Base-by-base conservation (phyloP, 441 rosid species). In the Corymbia citriodora region DNA sequence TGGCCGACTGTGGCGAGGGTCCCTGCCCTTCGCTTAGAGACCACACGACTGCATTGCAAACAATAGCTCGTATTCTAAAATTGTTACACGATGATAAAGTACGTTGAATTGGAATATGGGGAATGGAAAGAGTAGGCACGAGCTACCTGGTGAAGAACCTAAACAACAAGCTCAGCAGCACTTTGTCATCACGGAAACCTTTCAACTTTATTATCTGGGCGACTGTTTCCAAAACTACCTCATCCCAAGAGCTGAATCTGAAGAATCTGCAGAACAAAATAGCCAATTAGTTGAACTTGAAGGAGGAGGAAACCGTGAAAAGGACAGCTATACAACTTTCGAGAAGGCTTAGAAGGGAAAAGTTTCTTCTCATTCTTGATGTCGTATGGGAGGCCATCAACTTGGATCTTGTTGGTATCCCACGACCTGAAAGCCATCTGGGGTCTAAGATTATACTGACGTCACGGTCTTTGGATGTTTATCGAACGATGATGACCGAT, bases 311-410 rank as follows among this genome's bases (percentile, higher is more conserved):
- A 87, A 86, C 53, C 27, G 54, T 81, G 57, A 89, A 92, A 48
- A 90, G 88, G n/a, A 85, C 92, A 82, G 94, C 93, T 9, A 90
- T 55, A 70, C 74, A 90, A 49, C 89, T 94, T 48, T 65, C 82
- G 68, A 45, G 72, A 89, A 91, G 90, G 89, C 93, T 94, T 50
- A 36, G 91, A 89, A 87, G 86, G 90, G 88, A 89, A 87, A 79
- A 81, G 88, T 92, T 94, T 91, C 94, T 94, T 57, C 94, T 94
- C 87, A 92, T 93, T 89, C 91, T 94, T 27, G 95, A 94, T 91
- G 96, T 92, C 90, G 94, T 94, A 9, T 95, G 95, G 95, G 92
- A 93, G 90, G 74, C 88, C 82, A 90, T 93, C 87, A 91, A 94
- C 61, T 90, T 95, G 92, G 90, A 93, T 90, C 54, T 63, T 57